These are phyloP conservation scores for Suillus clintonianus DNA, from an alignment of 768 basidiomycete species.

Conservation along the genomic window DNA sequence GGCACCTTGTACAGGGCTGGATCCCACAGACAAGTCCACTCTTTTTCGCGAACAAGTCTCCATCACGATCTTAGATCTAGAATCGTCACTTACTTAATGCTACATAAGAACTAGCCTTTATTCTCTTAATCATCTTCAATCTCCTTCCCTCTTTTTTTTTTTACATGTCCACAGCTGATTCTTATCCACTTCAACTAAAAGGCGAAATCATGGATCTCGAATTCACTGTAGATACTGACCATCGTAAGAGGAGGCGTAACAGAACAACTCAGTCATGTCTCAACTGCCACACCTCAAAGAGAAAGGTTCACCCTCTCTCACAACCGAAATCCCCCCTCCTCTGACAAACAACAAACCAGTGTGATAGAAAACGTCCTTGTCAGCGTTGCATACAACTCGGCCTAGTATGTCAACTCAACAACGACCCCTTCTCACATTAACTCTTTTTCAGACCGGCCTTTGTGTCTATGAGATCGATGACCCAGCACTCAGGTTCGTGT, in stretches of 20 bases:
- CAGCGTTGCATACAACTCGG: constrained; percentile 89
- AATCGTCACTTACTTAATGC: constrained; percentile 56
- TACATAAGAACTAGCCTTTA: constrained; percentile 52
- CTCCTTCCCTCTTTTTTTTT: constrained; percentile 41
- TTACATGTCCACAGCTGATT: constrained; percentile 52
- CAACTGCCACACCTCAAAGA: constrained; percentile 92
- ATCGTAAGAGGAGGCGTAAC: constrained; percentile 85
- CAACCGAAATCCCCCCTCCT: neutral
- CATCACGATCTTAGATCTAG: constrained; percentile 44
- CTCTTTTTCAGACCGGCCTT: constrained; percentile 84
- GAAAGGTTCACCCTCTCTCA: constrained; percentile 60
- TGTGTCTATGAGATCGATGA: constrained; percentile 96
- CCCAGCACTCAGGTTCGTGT: constrained; percentile 68
- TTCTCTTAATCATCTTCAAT: constrained; percentile 50
- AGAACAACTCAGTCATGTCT: constrained; percentile 86
- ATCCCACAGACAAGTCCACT: constrained; percentile 35
- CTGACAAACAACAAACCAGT: constrained; percentile 51
- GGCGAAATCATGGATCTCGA: constrained; percentile 80
- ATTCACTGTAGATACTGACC: constrained; percentile 70
- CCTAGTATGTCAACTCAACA: constrained; percentile 54
- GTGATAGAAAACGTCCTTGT: constrained; percentile 90
- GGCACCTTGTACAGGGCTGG: constrained; percentile 32
- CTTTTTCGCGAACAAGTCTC: constrained; percentile 33
- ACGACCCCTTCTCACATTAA: too few relatives aligned
- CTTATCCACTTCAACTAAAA: constrained; percentile 65